Conservation (phyloP, 768 basidiomycete species). For the Tricholoma matsutake region DNA sequence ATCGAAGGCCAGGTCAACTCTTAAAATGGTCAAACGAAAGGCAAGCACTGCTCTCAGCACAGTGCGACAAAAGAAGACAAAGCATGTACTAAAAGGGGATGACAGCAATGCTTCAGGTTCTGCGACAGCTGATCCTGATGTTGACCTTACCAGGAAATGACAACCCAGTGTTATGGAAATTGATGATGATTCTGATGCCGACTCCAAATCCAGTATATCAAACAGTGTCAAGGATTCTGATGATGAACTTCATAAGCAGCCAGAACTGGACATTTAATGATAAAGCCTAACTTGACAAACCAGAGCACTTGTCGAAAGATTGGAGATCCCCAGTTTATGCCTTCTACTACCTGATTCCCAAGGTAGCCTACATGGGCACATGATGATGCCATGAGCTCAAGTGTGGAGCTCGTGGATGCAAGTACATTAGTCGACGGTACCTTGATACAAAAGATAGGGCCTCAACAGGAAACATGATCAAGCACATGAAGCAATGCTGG, state of each 20-base stretch:
- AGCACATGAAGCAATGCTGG: no score
- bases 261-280: background rate
- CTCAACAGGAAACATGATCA: no score
- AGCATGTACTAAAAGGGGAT: background rate
- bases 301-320: background rate
- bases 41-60: background rate
- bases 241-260: background rate
- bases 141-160: background rate
- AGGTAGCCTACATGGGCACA: background rate
- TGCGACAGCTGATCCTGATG: background rate
- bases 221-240: background rate
- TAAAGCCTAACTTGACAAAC: no score
- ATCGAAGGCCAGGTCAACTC: background rate
- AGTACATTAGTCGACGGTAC: no score
- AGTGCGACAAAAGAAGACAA: background rate
- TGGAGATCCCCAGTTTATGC: background rate
- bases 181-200: no score
- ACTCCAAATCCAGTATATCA: background rate
- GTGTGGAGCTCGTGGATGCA: background rate
- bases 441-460: no score
- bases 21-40: background rate
- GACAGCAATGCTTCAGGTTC: background rate
- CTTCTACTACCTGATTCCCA: no score
- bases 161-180: no score
- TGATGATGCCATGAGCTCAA: background rate